Conservation (phyloP, 2,329 filamentous ascomycete genomes). For the Keithomyces neogunnii region DNA sequence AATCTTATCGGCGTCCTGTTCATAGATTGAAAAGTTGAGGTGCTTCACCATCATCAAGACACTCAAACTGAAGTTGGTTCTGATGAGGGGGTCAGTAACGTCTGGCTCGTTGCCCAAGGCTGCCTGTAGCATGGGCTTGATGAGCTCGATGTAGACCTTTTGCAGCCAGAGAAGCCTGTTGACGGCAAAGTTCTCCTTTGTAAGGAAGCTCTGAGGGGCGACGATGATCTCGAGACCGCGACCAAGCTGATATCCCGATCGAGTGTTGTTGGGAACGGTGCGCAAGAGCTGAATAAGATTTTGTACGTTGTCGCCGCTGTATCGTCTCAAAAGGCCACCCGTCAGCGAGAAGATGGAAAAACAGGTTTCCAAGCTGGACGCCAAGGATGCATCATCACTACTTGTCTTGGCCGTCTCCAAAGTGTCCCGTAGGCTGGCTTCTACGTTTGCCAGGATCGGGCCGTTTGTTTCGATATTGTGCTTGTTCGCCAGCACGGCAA, state of each 20-base stretch:
- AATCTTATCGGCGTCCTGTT: slow-evolving; percentile 38
- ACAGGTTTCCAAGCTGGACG: background rate
- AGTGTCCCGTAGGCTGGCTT: slow-evolving; percentile 15
- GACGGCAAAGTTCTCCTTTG: slow-evolving; percentile 32
- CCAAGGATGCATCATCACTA: background rate
- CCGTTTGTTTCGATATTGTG: slow-evolving; percentile 27
- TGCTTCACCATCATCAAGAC: slow-evolving; percentile 41
- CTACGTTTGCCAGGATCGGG: slow-evolving; percentile 17
- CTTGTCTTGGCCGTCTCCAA: slow-evolving; percentile 8
- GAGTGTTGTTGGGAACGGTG: slow-evolving; percentile 23
- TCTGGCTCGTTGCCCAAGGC: slow-evolving; percentile 26
- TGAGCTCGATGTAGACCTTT: slow-evolving; percentile 38
- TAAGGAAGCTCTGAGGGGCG: slow-evolving; percentile 28
- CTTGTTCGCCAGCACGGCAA: slow-evolving; percentile 37
- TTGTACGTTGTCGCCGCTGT: slow-evolving; percentile 25
- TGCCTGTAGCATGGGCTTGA: slow-evolving; percentile 33
- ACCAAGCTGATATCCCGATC: slow-evolving; percentile 30
- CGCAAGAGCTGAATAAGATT: slow-evolving; percentile 26
- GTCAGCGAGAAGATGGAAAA: slow-evolving; percentile 26
- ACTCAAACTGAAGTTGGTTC: slow-evolving; percentile 36
- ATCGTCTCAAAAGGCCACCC: slow-evolving; percentile 29
- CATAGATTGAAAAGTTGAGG: slow-evolving; percentile 41
- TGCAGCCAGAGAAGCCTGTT: slow-evolving; percentile 40
- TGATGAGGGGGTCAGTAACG: slow-evolving; percentile 18
- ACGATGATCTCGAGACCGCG: slow-evolving; percentile 34